phyloP scores from a whole-genome alignment of 108 stramenopile species.

The Pseudonitzschia pungens region DNA sequence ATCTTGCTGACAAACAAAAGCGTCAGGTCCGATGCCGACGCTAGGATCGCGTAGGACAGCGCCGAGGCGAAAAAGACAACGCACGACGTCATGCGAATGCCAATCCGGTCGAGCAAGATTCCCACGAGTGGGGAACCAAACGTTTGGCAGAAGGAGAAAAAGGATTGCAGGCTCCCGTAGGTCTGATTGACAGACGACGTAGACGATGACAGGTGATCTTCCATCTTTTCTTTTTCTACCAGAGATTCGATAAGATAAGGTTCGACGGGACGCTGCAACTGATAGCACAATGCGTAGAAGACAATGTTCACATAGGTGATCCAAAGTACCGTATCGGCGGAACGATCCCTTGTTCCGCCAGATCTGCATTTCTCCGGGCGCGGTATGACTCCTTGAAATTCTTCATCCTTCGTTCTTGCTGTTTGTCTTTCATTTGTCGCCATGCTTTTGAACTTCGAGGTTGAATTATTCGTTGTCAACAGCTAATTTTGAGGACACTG shows the following conservation, averaged over 20 bases:
- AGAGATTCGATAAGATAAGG: slow-evolving; percentile 72
- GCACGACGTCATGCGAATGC: slow-evolving; percentile 48
- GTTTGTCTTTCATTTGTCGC: neutral
- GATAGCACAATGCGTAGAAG: slow-evolving; percentile 74
- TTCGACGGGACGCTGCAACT: slow-evolving; percentile 79
- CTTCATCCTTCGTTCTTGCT: neutral
- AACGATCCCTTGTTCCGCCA: neutral
- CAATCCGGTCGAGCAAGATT: slow-evolving; percentile 63
- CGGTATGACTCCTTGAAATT: neutral
- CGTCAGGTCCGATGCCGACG: slow-evolving; percentile 45
- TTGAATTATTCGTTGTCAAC: neutral
- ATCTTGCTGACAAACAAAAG: slow-evolving; percentile 67
- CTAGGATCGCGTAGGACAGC: slow-evolving; percentile 59
- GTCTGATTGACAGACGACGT: slow-evolving; percentile 33
- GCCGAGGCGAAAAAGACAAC: slow-evolving; percentile 69
- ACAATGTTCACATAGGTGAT: slow-evolving; percentile 72
- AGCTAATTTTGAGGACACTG: neutral
- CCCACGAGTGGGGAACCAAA: slow-evolving; percentile 74
- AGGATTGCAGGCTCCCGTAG: slow-evolving; percentile 75
- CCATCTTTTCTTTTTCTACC: slow-evolving; percentile 21
- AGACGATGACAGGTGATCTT: slow-evolving; percentile 22
- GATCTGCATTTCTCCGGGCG: neutral
- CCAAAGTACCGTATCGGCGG: slow-evolving; percentile 29
- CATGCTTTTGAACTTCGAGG: neutral
- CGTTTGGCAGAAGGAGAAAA: slow-evolving; percentile 66